A percentile compares a stretch with the other conserved stretches of the same genome.
phyloP scores from a whole-genome alignment of 2,329 filamentous ascomycete species.

The Dichotomopilus funicola region DNA sequence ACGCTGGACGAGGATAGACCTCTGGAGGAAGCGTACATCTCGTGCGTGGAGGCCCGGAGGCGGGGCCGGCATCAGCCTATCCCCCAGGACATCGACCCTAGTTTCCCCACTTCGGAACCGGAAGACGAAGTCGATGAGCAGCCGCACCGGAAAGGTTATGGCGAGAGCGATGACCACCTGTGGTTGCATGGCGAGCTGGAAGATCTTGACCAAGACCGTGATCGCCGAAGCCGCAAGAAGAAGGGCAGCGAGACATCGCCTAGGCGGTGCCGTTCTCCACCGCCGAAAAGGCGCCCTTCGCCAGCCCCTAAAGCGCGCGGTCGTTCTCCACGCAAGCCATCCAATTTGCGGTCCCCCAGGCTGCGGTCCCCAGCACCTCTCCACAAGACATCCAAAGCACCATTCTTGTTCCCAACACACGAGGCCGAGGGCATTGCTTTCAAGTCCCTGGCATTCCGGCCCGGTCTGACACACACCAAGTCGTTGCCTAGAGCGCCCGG shows the following conservation, averaged over 20 bases:
- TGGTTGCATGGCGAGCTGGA: conserved; percentile 70
- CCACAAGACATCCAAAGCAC: conserved; percentile 42
- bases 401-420: conserved; percentile 39
- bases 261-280: conserved; percentile 53
- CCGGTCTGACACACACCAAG: conserved; percentile 69
- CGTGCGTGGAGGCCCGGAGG: conserved; percentile 73
- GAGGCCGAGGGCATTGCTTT: conserved; percentile 36
- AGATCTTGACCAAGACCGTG: conserved; percentile 54
- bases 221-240: conserved; percentile 43
- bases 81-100: conserved; percentile 96
- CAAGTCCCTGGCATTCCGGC: conserved; percentile 49
- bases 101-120: conserved; percentile 89
- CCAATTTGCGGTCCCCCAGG: conserved; percentile 63
- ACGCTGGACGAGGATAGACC: conserved; percentile 93
- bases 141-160: conserved; percentile 47
- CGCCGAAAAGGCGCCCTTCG: conserved; percentile 42
- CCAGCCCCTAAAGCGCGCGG: conserved; percentile 46
- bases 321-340: conserved; percentile 52
- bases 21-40: conserved; percentile 88
- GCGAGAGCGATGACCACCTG: conserved; percentile 61
- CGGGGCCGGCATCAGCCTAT: conserved; percentile 73
- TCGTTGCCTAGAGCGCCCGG: conserved; percentile 77
- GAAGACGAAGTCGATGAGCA: conserved; percentile 72
- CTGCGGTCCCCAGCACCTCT: conserved; percentile 64
- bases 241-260: conserved; percentile 50